phyloP scores from a whole-genome alignment of 2,329 filamentous ascomycete genomes.

The Exophiala aquamarina region DNA sequence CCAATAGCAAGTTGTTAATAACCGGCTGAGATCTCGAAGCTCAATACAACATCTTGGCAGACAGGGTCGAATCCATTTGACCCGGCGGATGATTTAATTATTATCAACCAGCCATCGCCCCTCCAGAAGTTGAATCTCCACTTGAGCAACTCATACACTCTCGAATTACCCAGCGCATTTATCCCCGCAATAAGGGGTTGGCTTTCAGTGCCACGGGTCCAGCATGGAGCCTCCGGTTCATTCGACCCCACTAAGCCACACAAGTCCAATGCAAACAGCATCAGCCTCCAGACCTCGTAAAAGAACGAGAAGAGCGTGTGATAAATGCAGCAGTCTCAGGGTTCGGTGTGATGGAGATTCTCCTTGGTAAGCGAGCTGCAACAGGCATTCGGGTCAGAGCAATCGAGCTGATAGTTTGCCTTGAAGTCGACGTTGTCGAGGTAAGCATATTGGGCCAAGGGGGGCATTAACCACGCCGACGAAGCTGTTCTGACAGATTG shows the following conservation, averaged over 20 bases:
- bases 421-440: conserved; percentile 27
- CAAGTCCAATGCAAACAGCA: background rate
- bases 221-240: no score
- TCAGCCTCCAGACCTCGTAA: conserved; percentile 27
- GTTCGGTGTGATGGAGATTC: conserved; percentile 45
- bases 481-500: no score
- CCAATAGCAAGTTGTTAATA: background rate
- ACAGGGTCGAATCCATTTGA: background rate
- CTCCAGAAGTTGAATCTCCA: no score
- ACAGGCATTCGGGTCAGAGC: no score
- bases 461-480: background rate
- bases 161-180: no score
- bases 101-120: background rate
- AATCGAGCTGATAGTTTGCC: conserved; percentile 8
- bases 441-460: conserved; percentile 9
- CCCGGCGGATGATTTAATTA: background rate
- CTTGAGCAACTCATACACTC: background rate
- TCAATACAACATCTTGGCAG: conserved; percentile 1
- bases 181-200: no score
- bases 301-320: conserved; percentile 33
- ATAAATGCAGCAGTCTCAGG: conserved; percentile 42
- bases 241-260: no score
- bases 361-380: conserved; percentile 38
- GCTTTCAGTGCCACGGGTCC: no score
- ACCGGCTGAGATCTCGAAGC: background rate